These are phyloP conservation scores for Adansonia rubrostipa DNA, from an alignment of 441 rosid species.

Conservation along the genomic window DNA sequence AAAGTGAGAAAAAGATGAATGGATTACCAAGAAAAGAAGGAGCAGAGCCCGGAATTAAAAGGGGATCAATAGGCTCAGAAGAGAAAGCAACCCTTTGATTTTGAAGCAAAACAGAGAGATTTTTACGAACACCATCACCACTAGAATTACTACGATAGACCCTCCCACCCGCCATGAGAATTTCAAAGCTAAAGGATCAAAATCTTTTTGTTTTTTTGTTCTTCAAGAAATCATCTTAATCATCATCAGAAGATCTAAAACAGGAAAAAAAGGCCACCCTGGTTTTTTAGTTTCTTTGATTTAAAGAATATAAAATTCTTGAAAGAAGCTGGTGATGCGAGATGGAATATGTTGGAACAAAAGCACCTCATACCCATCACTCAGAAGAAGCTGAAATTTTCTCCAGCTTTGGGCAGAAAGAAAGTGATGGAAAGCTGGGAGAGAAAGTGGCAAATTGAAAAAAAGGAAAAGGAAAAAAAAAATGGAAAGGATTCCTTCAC, in stretches of 20 bases:
- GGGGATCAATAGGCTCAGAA: slow-evolving; percentile 41
- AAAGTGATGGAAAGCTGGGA: not conserved
- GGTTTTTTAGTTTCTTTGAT: not conserved
- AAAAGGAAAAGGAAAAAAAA: not conserved
- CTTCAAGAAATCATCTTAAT: slow-evolving; percentile 30
- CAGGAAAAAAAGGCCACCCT: not conserved
- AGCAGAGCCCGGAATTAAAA: slow-evolving; percentile 55
- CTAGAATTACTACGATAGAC: slow-evolving; percentile 17
- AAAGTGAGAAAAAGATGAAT: not conserved
- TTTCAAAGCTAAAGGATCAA: slow-evolving; percentile 7
- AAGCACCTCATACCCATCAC: slow-evolving; percentile 70
- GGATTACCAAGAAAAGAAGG: slow-evolving; percentile 47
- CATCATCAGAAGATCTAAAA: not conserved
- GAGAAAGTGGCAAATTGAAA: not conserved
- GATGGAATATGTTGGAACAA: slow-evolving; percentile 69
- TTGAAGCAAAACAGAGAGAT: slow-evolving; percentile 50
- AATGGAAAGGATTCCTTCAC: not conserved
- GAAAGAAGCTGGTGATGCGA: slow-evolving; percentile 77
- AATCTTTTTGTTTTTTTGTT: not conserved
- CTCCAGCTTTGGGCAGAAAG: not conserved
- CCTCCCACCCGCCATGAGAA: slow-evolving; percentile 47
- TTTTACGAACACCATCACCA: slow-evolving; percentile 32
- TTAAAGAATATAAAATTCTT: not conserved
- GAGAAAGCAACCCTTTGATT: slow-evolving; percentile 39
- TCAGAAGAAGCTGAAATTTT: slow-evolving; percentile 35